phyloP scores from a whole-genome alignment of 768 basidiomycete species.

The Lactarius quietus region DNA sequence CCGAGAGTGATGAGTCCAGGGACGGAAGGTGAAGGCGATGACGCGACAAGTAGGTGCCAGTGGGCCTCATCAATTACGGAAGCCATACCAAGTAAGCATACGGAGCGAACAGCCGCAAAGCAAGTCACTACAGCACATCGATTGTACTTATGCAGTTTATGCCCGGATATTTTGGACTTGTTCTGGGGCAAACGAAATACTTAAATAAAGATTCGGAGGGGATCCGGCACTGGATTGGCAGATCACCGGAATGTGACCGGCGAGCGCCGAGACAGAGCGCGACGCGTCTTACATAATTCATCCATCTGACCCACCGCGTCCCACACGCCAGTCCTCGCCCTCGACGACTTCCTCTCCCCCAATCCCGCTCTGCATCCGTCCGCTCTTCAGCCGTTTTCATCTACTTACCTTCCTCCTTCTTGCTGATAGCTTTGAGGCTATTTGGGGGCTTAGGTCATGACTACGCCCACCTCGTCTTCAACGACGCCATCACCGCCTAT shows the following conservation, averaged over 20 bases:
- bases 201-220: slow-evolving; percentile 9
- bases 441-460: slow-evolving; percentile 42
- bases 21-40: slow-evolving; percentile 20
- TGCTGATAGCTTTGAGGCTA: neutral
- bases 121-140: neutral
- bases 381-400: neutral
- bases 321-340: slow-evolving; percentile 26
- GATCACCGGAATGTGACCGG: slow-evolving; percentile 22
- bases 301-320: slow-evolving; percentile 26
- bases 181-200: neutral
- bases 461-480: slow-evolving; percentile 75
- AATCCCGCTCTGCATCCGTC: slow-evolving; percentile 4
- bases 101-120: neutral
- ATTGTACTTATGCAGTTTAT: neutral
- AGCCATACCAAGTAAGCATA: neutral
- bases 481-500: slow-evolving; percentile 80
- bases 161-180: neutral
- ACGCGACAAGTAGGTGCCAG: slow-evolving; percentile 22
- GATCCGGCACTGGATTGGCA: slow-evolving; percentile 8
- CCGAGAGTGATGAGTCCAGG: slow-evolving; percentile 8
- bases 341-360: slow-evolving; percentile 10
- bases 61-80: slow-evolving; percentile 12
- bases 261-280: slow-evolving; percentile 25
- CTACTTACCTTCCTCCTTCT: neutral
- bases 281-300: slow-evolving; percentile 28